phyloP scores from a whole-genome alignment of 2,329 filamentous ascomycete species.

The Phaeoacremonium minimum region DNA sequence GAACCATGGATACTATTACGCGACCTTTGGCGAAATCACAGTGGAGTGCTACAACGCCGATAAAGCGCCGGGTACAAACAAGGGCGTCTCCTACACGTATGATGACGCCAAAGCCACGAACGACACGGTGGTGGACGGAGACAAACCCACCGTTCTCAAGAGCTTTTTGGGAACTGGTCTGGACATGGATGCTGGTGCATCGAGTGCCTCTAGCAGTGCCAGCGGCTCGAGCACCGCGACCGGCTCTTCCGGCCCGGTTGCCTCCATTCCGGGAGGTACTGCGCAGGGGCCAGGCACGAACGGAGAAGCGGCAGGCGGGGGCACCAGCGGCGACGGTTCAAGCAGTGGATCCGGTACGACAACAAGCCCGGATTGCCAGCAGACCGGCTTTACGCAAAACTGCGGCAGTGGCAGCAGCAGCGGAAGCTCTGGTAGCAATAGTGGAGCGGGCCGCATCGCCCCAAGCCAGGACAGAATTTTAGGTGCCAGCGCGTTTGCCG shows the following conservation, averaged over 20 bases:
- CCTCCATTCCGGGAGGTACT: constrained; percentile 23
- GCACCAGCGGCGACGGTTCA: constrained; percentile 11
- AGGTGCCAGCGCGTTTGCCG: constrained; percentile 30
- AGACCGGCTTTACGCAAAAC: constrained; percentile 34
- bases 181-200: constrained; percentile 55
- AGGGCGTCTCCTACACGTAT: constrained; percentile 72
- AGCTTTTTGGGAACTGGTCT: constrained; percentile 79
- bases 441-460: constrained; percentile 21
- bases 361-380: constrained; percentile 22
- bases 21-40: constrained; percentile 70
- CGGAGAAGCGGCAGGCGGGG: constrained; percentile 10
- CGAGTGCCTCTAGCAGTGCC: constrained; percentile 11
- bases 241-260: constrained; percentile 2
- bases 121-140: constrained; percentile 69
- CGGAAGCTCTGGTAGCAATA: constrained; percentile 22
- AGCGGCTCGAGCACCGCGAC: constrained; percentile 10
- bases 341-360: constrained; percentile 13
- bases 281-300: constrained; percentile 15
- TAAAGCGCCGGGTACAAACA: constrained; percentile 60
- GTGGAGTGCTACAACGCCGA: constrained; percentile 77
- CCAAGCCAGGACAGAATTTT: constrained; percentile 16
- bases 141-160: constrained; percentile 71
- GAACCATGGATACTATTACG: constrained; percentile 83
- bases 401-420: constrained; percentile 27
- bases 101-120: constrained; percentile 63